Evolutionary conservation across 257 asterid species (phyloP).

Genomic region (Cordia subcordata): DNA sequence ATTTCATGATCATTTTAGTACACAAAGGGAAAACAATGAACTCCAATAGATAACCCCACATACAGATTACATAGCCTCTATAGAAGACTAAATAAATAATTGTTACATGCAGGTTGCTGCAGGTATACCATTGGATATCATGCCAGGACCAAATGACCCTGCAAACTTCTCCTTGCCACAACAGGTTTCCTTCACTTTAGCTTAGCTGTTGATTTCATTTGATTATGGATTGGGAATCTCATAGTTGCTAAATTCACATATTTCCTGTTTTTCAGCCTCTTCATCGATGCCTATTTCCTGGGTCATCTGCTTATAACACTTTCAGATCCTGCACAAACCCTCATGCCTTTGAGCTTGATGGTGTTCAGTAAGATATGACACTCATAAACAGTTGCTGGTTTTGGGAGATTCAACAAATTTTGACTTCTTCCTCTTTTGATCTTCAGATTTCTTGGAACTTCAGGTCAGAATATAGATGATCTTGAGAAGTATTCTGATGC

Average conservation of each 20-base stretch:
- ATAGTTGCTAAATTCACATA: neutral
- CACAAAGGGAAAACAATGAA: neutral
- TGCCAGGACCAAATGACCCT: constrained; percentile 89
- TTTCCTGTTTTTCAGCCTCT: constrained; percentile 49
- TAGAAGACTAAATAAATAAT: no score
- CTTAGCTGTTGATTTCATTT: neutral
- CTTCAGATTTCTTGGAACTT: constrained; percentile 90
- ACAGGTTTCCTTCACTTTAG: constrained; percentile 47
- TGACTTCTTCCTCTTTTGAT: constrained; percentile 7
- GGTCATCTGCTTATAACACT: constrained; percentile 81
- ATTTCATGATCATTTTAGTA: neutral
- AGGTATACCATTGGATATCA: constrained; percentile 72
- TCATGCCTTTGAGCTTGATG: constrained; percentile 86
- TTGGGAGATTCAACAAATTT: neutral
- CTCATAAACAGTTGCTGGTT: neutral
- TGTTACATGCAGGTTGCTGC: constrained; percentile 62
- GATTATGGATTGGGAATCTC: neutral
- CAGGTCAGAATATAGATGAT: constrained; percentile 90
- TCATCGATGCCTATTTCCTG: constrained; percentile 88
- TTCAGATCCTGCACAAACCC: constrained; percentile 97
- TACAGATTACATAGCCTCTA: neutral
- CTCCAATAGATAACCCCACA: neutral
- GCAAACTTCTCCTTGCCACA: constrained; percentile 90
- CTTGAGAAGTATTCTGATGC: constrained; percentile 85
- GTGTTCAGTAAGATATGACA: constrained; percentile 50